phyloP scores from a whole-genome alignment of 495 filamentous ascomycete species.

The Terfezia boudieri region DNA sequence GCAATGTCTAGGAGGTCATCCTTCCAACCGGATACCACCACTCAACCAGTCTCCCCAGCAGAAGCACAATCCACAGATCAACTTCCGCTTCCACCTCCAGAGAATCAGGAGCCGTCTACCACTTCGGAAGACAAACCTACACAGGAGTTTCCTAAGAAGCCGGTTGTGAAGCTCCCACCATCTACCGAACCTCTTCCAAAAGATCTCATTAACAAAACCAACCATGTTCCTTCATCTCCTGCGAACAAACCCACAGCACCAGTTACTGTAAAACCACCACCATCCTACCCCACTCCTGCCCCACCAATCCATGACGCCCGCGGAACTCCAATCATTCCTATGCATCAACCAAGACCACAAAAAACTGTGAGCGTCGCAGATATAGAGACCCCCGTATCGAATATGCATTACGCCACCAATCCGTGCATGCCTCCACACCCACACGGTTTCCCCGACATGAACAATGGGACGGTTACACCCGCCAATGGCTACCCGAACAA shows the following conservation, averaged over 20 bases:
- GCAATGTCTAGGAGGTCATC: conserved; percentile 85
- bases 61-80: not conserved
- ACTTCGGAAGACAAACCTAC: conserved; percentile 1
- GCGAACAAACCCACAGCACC: not conserved
- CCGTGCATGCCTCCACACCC: conserved; percentile 15
- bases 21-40: conserved; percentile 36
- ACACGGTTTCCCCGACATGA: conserved; percentile 19
- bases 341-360: conserved; percentile 91
- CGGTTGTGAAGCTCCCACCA: conserved; percentile 10
- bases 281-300: conserved; percentile 30
- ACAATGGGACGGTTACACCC: conserved; percentile 75
- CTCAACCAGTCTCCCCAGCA: conserved; percentile 22
- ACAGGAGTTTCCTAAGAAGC: not conserved
- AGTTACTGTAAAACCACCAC: not conserved
- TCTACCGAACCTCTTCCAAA: not conserved
- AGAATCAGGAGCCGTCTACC: not conserved
- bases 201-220: not conserved
- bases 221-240: not conserved
- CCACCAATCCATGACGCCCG: conserved; percentile 60
- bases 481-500: conserved; percentile 50
- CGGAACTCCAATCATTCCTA: conserved; percentile 44
- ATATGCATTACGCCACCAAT: conserved; percentile 33
- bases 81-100: not conserved
- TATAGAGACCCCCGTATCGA: conserved; percentile 63
- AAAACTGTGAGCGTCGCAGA: conserved; percentile 85